Conservation (phyloP, 2,329 filamentous ascomycete genomes). For the Hortaea sp. region DNA sequence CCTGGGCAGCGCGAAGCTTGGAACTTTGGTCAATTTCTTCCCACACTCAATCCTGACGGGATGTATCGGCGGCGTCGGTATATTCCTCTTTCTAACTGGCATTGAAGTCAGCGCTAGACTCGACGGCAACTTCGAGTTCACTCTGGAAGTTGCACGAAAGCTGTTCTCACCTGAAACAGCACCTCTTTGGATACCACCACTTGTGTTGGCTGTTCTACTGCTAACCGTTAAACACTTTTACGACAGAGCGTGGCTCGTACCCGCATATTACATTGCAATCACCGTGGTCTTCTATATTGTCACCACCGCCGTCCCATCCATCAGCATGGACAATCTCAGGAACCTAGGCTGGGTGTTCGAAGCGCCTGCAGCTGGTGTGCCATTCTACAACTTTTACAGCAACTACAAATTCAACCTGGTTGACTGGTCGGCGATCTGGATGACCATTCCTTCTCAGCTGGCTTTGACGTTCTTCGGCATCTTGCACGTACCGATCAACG, state of each 20-base stretch:
- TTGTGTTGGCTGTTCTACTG: conserved; percentile 64
- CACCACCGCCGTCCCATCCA: conserved; percentile 56
- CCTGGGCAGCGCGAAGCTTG: conserved; percentile 78
- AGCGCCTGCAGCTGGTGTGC: conserved; percentile 70
- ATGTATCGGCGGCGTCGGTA: conserved; percentile 93
- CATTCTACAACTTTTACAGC: conserved; percentile 97
- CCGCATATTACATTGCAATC: conserved; percentile 73
- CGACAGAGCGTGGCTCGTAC: conserved; percentile 75
- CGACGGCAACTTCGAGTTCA: conserved; percentile 74
- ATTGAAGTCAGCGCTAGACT: conserved; percentile 88
- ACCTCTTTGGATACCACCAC: conserved; percentile 71
- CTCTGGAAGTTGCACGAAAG: conserved; percentile 63
- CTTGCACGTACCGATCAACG: conserved; percentile 94
- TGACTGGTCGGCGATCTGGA: conserved; percentile 71
- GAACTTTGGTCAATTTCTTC: conserved; percentile 92
- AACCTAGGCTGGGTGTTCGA: conserved; percentile 82
- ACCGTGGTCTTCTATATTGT: conserved; percentile 70
- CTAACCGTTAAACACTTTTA: conserved; percentile 67
- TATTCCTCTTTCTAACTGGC: conserved; percentile 84
- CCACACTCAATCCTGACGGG: conserved; percentile 92
- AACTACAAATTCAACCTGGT: conserved; percentile 60
- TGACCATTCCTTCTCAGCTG: conserved; percentile 88
- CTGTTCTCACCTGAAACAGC: conserved; percentile 66
- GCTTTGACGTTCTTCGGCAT: conserved; percentile 96
- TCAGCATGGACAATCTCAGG: conserved; percentile 59